Conservation (phyloP, 176 grass and related monocot genomes). For the Carex littledalei region DNA sequence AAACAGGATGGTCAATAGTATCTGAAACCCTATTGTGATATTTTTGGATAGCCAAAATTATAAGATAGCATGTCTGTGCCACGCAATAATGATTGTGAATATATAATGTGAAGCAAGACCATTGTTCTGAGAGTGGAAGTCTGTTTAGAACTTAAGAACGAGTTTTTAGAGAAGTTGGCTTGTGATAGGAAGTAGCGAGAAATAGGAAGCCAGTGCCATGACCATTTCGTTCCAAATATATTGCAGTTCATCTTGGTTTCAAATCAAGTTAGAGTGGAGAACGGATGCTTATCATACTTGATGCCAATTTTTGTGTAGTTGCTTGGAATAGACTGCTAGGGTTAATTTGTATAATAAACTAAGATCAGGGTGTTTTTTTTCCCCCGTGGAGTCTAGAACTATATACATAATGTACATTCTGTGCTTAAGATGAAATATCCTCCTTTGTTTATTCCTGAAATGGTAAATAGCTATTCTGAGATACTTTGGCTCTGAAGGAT, state of each 20-base stretch:
- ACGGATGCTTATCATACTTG: neutral
- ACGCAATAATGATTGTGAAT: neutral
- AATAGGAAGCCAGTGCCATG: neutral
- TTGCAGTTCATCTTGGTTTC: neutral
- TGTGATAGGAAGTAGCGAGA: neutral
- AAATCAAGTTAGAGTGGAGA: neutral
- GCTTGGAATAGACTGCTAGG: neutral
- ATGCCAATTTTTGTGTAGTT: neutral
- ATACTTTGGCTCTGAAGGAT: neutral
- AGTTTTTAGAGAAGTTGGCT: no score
- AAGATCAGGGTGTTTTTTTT: neutral
- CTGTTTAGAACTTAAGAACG: neutral
- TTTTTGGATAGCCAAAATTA: neutral
- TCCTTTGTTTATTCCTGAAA: neutral
- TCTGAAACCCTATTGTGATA: neutral
- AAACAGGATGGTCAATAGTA: neutral
- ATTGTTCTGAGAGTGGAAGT: neutral
- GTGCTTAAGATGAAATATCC: neutral
- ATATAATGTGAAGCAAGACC: neutral
- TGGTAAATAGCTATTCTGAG: no score
- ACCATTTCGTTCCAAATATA: neutral
- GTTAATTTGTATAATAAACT: neutral
- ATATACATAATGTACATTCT: neutral
- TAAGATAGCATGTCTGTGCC: neutral
- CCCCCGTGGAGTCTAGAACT: neutral